These are phyloP conservation scores for Hypoxylon sp. DNA, from an alignment of 2,329 filamentous ascomycete genomes.

Conservation along the genomic window DNA sequence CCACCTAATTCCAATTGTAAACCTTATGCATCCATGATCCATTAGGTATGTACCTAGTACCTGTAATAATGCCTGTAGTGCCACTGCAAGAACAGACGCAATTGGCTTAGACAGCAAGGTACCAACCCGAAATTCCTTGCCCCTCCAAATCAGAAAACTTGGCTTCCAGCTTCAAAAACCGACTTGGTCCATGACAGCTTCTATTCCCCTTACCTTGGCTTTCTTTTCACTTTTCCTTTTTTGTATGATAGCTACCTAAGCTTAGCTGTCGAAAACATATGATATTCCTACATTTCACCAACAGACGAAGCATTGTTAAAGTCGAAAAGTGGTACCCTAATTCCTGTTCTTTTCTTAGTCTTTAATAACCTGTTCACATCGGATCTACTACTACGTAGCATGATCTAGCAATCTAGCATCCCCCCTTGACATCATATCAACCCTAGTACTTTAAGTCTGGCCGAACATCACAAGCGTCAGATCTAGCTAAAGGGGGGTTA, in stretches of 20 bases:
- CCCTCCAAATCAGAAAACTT: slow-evolving; percentile 38
- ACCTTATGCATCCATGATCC: no score
- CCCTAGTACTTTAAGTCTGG: slow-evolving; percentile 30
- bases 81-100: slow-evolving; percentile 18
- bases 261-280: slow-evolving; percentile 6
- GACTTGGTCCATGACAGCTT: slow-evolving; percentile 30
- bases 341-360: not conserved
- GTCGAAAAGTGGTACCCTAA: slow-evolving; percentile 1
- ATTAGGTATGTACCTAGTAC: not conserved
- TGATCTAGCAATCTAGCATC: slow-evolving; percentile 15
- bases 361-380: slow-evolving; percentile 7
- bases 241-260: slow-evolving; percentile 7
- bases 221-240: slow-evolving; percentile 11
- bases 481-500: slow-evolving; percentile 21
- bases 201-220: slow-evolving; percentile 4
- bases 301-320: not conserved
- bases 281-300: slow-evolving; percentile 1
- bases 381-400: slow-evolving; percentile 3
- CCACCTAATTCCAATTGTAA: not conserved
- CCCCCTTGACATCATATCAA: slow-evolving; percentile 38
- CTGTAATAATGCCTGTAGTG: slow-evolving; percentile 5
- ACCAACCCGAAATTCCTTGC: slow-evolving; percentile 29
- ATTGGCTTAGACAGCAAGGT: slow-evolving; percentile 27
- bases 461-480: slow-evolving; percentile 27
- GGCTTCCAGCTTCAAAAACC: slow-evolving; percentile 38